A percentile compares a stretch with the other conserved stretches of the same genome.
Evolutionary conservation across 2,329 filamentous ascomycete species (phyloP).

Genomic region (Parascedosporium putredinis): DNA sequence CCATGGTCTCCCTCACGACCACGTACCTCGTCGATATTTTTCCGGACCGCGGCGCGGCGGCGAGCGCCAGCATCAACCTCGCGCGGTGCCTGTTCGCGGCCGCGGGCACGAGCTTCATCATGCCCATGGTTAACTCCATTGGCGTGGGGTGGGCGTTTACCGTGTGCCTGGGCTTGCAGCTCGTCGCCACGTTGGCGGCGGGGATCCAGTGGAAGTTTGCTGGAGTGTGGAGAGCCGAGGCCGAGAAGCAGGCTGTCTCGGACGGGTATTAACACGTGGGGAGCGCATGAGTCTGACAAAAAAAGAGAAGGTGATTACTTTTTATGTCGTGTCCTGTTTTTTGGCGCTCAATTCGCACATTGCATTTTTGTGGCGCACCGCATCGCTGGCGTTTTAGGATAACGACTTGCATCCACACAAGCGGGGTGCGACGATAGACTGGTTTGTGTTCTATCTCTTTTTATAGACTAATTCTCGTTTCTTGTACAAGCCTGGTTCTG

Average conservation of each 20-base stretch:
- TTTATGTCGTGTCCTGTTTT: background rate
- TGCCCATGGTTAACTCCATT: constrained; percentile 36
- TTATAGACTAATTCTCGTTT: background rate
- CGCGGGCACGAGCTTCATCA: constrained; percentile 36
- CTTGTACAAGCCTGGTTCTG: too few relatives aligned
- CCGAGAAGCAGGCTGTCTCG: background rate
- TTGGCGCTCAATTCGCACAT: background rate
- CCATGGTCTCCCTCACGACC: constrained; percentile 35
- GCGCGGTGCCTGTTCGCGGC: constrained; percentile 41
- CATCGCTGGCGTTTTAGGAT: too few relatives aligned
- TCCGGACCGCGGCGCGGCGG: constrained; percentile 35
- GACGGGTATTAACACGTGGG: background rate
- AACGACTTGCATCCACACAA: too few relatives aligned
- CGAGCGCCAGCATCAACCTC: constrained; percentile 42
- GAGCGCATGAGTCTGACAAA: background rate
- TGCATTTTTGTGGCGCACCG: too few relatives aligned
- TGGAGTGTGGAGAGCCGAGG: constrained; percentile 23
- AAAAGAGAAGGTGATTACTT: background rate
- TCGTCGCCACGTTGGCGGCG: constrained; percentile 32
- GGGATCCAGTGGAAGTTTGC: constrained; percentile 32
- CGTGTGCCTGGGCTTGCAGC: constrained; percentile 30
- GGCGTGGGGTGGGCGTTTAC: constrained; percentile 37
- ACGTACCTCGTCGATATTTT: constrained; percentile 46
- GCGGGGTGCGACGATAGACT: too few relatives aligned
- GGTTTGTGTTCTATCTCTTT: background rate